Percentiles rank a stretch among this genome's conserved stretches.
These are phyloP conservation scores for Pontederia crassipes DNA, from an alignment of 176 grass and related monocot genomes.

Conservation along the genomic window DNA sequence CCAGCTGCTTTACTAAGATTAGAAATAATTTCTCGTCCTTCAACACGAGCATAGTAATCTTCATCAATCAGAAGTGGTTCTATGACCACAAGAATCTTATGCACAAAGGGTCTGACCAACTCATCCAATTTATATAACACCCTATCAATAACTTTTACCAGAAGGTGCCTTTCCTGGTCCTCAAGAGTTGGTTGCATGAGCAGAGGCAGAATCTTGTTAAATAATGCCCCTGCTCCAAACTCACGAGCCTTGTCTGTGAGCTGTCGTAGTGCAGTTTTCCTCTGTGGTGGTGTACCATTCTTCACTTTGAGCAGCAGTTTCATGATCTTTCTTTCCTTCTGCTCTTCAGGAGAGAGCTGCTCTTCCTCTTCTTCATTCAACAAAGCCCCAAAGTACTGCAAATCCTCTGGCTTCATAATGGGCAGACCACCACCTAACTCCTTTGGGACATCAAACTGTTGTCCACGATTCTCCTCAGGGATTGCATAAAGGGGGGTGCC, in stretches of 20 bases:
- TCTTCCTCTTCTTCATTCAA: constrained; percentile 93
- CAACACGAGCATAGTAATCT: constrained; percentile 97
- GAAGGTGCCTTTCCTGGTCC: constrained; percentile 89
- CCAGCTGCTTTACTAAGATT: constrained; percentile 99
- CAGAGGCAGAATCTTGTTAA: constrained; percentile 92
- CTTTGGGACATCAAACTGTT: constrained; percentile 93
- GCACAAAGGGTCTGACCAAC: constrained; percentile 90
- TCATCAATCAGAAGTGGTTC: constrained; percentile 93
- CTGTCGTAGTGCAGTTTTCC: constrained; percentile 83
- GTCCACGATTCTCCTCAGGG: constrained; percentile 86
- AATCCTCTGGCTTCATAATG: constrained; percentile 93
- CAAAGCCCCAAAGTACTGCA: constrained; percentile 83
- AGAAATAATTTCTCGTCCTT: constrained; percentile 91
- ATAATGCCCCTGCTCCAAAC: constrained; percentile 76
- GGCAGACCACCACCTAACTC: constrained; percentile 62
- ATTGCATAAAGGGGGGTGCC: constrained; percentile 71
- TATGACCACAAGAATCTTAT: constrained; percentile 97
- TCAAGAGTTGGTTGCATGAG: constrained; percentile 96
- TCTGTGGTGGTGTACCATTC: constrained; percentile 78
- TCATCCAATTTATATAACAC: constrained; percentile 97
- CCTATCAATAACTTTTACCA: constrained; percentile 97
- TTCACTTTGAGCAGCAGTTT: constrained; percentile 80
- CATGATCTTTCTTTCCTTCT: constrained; percentile 96
- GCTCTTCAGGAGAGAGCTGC: constrained; percentile 74
- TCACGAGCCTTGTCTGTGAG: constrained; percentile 90